phyloP scores from a whole-genome alignment of 805 yeast genomes.

The Myxozyma udenii region DNA sequence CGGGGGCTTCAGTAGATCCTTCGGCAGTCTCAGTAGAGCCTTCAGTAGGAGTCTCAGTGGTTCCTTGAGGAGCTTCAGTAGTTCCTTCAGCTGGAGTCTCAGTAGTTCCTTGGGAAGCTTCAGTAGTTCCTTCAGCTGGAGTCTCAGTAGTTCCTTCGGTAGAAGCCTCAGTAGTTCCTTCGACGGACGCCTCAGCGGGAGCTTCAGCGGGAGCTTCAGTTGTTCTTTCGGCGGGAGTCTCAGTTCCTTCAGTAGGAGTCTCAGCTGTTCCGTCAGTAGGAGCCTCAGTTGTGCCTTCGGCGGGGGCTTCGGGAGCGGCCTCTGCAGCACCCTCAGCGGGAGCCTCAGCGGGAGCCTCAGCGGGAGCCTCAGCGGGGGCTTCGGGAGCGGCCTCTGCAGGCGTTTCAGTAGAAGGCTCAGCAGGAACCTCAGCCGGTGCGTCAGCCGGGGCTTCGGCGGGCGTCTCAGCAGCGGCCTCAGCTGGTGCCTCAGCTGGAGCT shows the following conservation, averaged over 20 bases:
- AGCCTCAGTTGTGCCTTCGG: conserved; percentile 1
- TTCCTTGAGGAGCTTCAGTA: neutral
- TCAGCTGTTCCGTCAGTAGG: conserved; percentile 1
- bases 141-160: conserved; percentile 2
- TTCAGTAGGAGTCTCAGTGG: neutral
- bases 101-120: neutral
- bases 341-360: conserved; percentile 3
- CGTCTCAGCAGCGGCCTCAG: neutral
- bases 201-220: neutral
- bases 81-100: neutral
- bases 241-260: neutral
- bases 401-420: conserved; percentile 1
- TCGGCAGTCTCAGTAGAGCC: neutral
- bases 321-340: neutral
- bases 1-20: neutral
- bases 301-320: neutral
- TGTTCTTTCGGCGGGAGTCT: neutral
- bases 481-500: neutral
- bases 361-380: neutral
- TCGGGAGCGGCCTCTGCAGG: neutral
- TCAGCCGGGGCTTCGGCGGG: neutral
- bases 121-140: conserved; percentile 1
- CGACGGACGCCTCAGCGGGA: conserved; percentile 1
- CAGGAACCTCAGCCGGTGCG: neutral
- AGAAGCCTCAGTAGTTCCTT: neutral